These are phyloP conservation scores for Golubevia sp. DNA, from an alignment of 1,284 basidiomycete genomes.

Conservation along the genomic window DNA sequence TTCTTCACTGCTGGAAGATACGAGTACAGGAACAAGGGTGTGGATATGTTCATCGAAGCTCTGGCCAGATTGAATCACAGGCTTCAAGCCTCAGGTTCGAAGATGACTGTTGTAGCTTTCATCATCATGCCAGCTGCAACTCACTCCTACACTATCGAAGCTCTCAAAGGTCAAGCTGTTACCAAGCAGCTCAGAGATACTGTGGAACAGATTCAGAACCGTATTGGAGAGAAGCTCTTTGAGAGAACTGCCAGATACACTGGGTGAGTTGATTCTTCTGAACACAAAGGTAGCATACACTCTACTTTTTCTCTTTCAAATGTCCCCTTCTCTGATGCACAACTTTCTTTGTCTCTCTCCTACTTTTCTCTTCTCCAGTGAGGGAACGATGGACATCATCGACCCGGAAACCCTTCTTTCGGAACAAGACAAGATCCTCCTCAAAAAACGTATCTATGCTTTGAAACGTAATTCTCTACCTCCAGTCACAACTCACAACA, in stretches of 20 bases:
- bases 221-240: constrained; percentile 86
- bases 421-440: constrained; percentile 87
- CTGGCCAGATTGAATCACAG: constrained; percentile 80
- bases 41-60: constrained; percentile 98
- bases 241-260: constrained; percentile 91
- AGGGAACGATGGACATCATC: constrained; percentile 35
- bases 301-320: background rate
- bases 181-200: constrained; percentile 95
- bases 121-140: constrained; percentile 98
- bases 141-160: constrained; percentile 95
- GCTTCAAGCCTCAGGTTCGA: constrained; percentile 78
- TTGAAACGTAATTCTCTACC: constrained; percentile 91
- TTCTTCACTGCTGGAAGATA: constrained; percentile 99
- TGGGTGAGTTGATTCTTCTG: constrained; percentile 68
- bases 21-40: constrained; percentile 98
- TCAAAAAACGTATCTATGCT: constrained; percentile 95
- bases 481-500: constrained; percentile 95
- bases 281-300: background rate
- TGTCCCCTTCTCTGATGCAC: constrained; percentile 3
- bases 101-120: constrained; percentile 89
- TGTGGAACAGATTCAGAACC: constrained; percentile 85
- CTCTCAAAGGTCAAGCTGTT: constrained; percentile 96
- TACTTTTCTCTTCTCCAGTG: constrained; percentile 62
- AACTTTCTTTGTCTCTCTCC: constrained; percentile 8
- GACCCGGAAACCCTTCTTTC: constrained; percentile 71